Percentiles rank a stretch among this genome's conserved stretches.
phyloP scores from a whole-genome alignment of 176 grass and related monocot species.

The Hsuehochloa calcarea region DNA sequence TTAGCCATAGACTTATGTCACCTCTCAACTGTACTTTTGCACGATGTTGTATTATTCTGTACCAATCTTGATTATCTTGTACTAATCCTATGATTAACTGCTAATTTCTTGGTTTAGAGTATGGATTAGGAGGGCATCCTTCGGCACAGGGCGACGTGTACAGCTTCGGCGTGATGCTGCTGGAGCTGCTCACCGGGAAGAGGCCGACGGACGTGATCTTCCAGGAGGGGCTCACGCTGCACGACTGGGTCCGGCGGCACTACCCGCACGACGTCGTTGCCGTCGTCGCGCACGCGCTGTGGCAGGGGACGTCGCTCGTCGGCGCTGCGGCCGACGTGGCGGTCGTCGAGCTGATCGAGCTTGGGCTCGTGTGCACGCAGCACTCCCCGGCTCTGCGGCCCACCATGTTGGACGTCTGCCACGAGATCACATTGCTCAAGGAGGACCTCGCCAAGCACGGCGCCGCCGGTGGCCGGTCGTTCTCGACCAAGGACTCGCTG shows the following conservation, averaged over 20 bases:
- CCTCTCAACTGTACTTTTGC: background rate
- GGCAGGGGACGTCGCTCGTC: background rate
- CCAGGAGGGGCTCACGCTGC: slow-evolving; percentile 71
- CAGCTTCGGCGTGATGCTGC: slow-evolving; percentile 81
- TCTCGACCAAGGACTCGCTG: slow-evolving; percentile 38
- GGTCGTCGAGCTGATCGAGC: slow-evolving; percentile 64
- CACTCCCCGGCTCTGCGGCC: slow-evolving; percentile 65
- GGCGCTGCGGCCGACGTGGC: slow-evolving; percentile 13
- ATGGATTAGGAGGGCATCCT: slow-evolving; percentile 71
- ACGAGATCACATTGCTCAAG: slow-evolving; percentile 67
- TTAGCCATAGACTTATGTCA: background rate
- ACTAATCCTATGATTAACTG: background rate
- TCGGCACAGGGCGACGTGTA: slow-evolving; percentile 79
- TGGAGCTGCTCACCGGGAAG: slow-evolving; percentile 66
- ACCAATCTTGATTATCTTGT: background rate
- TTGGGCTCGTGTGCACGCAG: slow-evolving; percentile 85
- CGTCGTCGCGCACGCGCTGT: slow-evolving; percentile 42
- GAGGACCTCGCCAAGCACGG: slow-evolving; percentile 49
- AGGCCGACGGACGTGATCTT: slow-evolving; percentile 80
- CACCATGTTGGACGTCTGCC: slow-evolving; percentile 64
- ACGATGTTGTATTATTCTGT: background rate
- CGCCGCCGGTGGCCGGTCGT: background rate
- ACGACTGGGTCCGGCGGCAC: slow-evolving; percentile 71
- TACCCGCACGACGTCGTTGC: slow-evolving; percentile 61
- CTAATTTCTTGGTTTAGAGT: slow-evolving; percentile 43